phyloP scores from a whole-genome alignment of 345 rosid species.

The Angophora floribunda region DNA sequence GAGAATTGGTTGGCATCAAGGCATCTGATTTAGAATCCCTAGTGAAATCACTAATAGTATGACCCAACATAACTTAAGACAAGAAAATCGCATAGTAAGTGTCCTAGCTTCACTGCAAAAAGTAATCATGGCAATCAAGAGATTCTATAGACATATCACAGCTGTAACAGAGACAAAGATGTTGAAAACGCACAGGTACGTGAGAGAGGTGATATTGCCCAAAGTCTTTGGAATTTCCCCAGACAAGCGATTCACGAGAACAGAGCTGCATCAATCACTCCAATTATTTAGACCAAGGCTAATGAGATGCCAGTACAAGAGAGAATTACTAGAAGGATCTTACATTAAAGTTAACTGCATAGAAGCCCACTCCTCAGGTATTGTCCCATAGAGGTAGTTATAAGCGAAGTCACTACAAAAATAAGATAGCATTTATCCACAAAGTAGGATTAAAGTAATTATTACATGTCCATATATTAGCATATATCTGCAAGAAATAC shows the following conservation, averaged over 20 bases:
- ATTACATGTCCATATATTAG: not conserved
- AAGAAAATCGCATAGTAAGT: not conserved
- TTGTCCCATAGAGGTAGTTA: conserved; percentile 31
- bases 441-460: not conserved
- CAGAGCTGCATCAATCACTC: conserved; percentile 12
- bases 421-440: not conserved
- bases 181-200: conserved; percentile 14
- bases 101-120: not conserved
- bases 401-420: conserved; percentile 13
- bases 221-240: conserved; percentile 31
- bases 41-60: not conserved
- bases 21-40: conserved; percentile 7
- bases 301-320: not conserved
- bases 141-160: not conserved
- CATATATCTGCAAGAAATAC: not conserved
- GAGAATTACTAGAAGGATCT: not conserved
- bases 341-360: conserved; percentile 15
- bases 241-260: conserved; percentile 27
- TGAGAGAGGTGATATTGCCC: conserved; percentile 27
- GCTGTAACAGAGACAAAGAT: not conserved
- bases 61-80: not conserved
- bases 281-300: not conserved
- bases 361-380: conserved; percentile 42
- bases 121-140: not conserved
- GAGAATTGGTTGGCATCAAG: conserved; percentile 38